Percentiles rank a stretch among this genome's conserved stretches.
phyloP scores from a whole-genome alignment of 1,139 yeast genomes.

The Debaryomyces robertsiae region DNA sequence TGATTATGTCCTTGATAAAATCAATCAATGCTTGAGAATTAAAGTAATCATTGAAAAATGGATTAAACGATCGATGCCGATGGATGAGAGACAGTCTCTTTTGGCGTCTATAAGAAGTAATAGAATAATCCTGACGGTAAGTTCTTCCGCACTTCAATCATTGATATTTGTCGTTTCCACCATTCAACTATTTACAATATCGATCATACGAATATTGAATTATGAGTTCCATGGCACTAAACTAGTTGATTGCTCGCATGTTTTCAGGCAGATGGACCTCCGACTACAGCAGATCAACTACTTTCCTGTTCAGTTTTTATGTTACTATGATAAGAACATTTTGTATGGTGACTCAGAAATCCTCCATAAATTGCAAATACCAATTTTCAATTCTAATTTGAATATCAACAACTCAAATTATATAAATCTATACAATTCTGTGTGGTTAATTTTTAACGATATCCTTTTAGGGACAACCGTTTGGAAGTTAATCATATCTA shows the following conservation, averaged over 20 bases:
- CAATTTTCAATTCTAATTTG: conserved; percentile 39
- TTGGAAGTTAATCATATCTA: conserved; percentile 51
- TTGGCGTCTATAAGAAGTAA: background rate
- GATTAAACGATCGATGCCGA: conserved; percentile 6
- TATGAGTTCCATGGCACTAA: conserved; percentile 21
- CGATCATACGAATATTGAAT: conserved; percentile 29
- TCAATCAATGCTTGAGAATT: conserved; percentile 33
- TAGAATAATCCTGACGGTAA: background rate
- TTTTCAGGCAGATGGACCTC: conserved; percentile 77
- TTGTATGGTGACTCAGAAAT: conserved; percentile 29
- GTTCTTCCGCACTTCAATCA: background rate
- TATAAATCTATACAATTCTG: conserved; percentile 80
- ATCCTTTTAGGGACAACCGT: conserved; percentile 69
- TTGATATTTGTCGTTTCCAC: conserved; percentile 11
- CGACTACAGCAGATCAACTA: conserved; percentile 76
- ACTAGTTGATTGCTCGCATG: conserved; percentile 53
- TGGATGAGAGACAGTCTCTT: background rate
- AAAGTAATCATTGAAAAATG: conserved; percentile 17
- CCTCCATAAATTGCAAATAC: conserved; percentile 33
- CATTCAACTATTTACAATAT: conserved; percentile 26
- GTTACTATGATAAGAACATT: conserved; percentile 43
- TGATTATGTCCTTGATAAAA: conserved; percentile 33
- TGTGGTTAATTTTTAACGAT: conserved; percentile 89
- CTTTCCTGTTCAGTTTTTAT: conserved; percentile 79
- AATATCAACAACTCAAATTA: conserved; percentile 67